These are phyloP conservation scores for Ramularia collo-cygni DNA, from an alignment of 2,329 filamentous ascomycete species.

Conservation along the genomic window DNA sequence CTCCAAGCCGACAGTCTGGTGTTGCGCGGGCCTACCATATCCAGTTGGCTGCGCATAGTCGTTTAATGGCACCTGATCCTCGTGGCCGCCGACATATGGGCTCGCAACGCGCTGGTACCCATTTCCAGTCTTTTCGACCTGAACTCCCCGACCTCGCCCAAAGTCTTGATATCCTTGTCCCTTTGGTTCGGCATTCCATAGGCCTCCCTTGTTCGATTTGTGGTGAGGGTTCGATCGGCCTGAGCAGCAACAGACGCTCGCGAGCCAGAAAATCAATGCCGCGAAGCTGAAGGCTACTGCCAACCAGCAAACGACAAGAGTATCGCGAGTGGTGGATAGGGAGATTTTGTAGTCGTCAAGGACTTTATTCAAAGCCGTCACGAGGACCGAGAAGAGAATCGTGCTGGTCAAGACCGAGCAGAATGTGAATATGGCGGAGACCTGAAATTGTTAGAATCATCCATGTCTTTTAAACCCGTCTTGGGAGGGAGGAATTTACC, in stretches of 20 bases:
- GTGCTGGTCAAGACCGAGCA: conserved; percentile 68
- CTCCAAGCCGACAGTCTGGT: conserved; percentile 33
- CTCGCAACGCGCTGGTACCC: conserved; percentile 51
- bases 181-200: conserved; percentile 28
- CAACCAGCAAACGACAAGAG: conserved; percentile 71
- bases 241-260: conserved; percentile 86
- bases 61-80: conserved; percentile 26
- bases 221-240: conserved; percentile 51
- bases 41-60: conserved; percentile 13
- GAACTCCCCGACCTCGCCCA: conserved; percentile 31
- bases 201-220: conserved; percentile 33
- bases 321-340: conserved; percentile 59
- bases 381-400: conserved; percentile 63
- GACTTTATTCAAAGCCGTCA: conserved; percentile 59
- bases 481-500: conserved; percentile 47
- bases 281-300: conserved; percentile 68
- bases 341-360: conserved; percentile 66
- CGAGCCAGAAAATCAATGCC: conserved; percentile 81
- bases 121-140: conserved; percentile 55
- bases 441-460: conserved; percentile 27
- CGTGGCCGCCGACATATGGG: conserved; percentile 29
- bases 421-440: conserved; percentile 51
- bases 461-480: too few relatives aligned
- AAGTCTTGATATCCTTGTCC: conserved; percentile 21
- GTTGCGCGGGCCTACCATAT: conserved; percentile 2